Evolutionary conservation across 257 asterid species (phyloP), one percentile per base, ranked within the genome.

Genomic region (Handroanthus guayacan): DNA sequence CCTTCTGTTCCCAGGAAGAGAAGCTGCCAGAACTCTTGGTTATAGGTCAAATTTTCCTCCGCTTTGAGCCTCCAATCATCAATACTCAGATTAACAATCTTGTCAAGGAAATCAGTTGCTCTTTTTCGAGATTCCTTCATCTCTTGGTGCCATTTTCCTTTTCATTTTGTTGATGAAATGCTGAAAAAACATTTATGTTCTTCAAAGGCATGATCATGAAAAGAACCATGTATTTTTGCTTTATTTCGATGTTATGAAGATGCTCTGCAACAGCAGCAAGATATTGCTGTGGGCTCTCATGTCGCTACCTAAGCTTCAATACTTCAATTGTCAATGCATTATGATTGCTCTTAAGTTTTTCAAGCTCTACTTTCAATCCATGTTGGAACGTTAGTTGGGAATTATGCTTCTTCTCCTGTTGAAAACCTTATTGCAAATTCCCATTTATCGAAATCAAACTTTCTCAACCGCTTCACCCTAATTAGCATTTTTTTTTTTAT

Each of bases 391-490:
- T 62, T 47, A 52, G 11, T 41, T 80, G 89, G 16, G 92, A 34
- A 54, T 5, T 47, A 73, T 90, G 84, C 75, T 86, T 90, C 88
- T 90, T 84, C 67, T 91, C 92, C 72, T 79, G 82, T 77, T 75
- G 91, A 65, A 90, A 90, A 9, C 75, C 86, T 58, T 83, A 89
- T 89, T 0, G 91, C 94, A 18, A 90, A 90, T 37, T 90, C 94
- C 97, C 94, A 90, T 74, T 87, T 87, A 17, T 86, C 97, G 1
- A 92, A 77, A 63, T 90, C 92, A n/a, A 89, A 74, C 82, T 90
- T 90, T 81, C 92, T 82, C 83, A 90, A 90, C 63, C 92, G 75
- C 99, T 95, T 98, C 95, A 91, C 79, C 78, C 86, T 95, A 70
- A 79, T 54, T 47, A 92, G 95, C 94, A 87, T 86, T 82, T 86